Evolutionary conservation across 176 grass and related monocot genomes (phyloP), one percentile per base, ranked within the genome.

Genomic region (Bolboschoenus planiculmis): DNA sequence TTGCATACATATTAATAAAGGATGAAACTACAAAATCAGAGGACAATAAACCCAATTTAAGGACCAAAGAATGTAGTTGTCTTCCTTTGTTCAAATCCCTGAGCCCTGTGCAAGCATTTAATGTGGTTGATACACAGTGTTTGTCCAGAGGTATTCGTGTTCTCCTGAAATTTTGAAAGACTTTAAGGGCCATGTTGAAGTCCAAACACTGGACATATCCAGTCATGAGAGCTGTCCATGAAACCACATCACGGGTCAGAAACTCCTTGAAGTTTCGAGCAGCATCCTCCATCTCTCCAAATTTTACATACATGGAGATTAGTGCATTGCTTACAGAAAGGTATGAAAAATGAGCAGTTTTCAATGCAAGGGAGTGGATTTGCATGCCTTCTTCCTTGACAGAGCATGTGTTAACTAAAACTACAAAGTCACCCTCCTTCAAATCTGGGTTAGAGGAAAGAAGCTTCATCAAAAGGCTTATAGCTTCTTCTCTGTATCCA

Each of bases 1-100:
- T 97, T 84, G 90, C 92, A 63, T 98, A 98, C 95, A 98, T 93
- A 33, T 91, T 82, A 71, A 94, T 86, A 68, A 98, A 84, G 56
- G 95, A 98, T 80, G 92, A 87, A 79, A 73, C 81, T 56, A 91
- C 82, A 63, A 88, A 94, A 86, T 93, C 89, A 84, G 72, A 85
- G 86, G 73, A 56, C 66, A 87, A 78, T 36, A 93, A 39, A 18
- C 95, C 92, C 83, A 81, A 72, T 91, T 93, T 98, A 74, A 98
- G 65, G 81, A 77, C 79, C 83, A 98, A 85, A 44, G 87, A 76
- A 80, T 97, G 95, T 59, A 97, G 86, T 59, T 94, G 85, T 21
- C 35, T 87, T 71, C 95, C 95, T 60, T 85, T 92, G 50, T 85
- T 86, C 84, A 94, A 73, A 78, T 94, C 81, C 57, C 84, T 61